phyloP scores from a whole-genome alignment of 2,329 filamentous ascomycete species.

The Trichoderma sp. region DNA sequence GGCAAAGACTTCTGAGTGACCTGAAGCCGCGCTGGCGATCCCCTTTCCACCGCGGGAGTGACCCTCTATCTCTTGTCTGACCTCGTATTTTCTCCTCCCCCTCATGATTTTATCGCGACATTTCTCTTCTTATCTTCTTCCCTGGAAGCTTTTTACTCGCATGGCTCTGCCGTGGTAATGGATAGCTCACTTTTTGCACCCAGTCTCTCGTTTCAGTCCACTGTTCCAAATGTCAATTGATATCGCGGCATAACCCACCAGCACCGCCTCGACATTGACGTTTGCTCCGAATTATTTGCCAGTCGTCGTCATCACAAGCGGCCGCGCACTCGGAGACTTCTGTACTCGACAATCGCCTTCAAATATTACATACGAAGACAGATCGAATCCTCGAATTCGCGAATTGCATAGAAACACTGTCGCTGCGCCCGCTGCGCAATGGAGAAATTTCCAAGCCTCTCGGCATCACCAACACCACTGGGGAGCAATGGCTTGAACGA shows the following conservation, averaged over 20 bases:
- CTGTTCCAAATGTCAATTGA: slow-evolving; percentile 10
- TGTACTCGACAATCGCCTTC: neutral
- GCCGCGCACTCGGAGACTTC: neutral
- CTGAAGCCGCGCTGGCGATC: slow-evolving; percentile 10
- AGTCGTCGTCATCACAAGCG: neutral
- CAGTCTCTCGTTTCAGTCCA: slow-evolving; percentile 6
- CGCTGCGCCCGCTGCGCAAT: slow-evolving; percentile 34
- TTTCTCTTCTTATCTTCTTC: neutral
- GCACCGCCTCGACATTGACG: slow-evolving; percentile 1
- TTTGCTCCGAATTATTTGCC: neutral
- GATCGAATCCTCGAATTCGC: neutral
- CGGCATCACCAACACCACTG: slow-evolving; percentile 43
- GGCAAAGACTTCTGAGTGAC: neutral
- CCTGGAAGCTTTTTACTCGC: neutral
- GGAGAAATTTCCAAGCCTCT: slow-evolving; percentile 60
- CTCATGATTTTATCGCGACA: neutral
- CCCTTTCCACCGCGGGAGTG: neutral
- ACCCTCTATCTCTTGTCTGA: neutral
- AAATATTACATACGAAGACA: neutral
- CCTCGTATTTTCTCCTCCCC: neutral
- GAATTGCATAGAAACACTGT: neutral
- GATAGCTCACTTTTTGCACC: neutral
- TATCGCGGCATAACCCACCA: neutral
- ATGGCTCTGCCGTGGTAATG: slow-evolving; percentile 17
- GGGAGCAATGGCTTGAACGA: slow-evolving; percentile 32